Percentiles rank a stretch among this genome's conserved stretches.
These are phyloP conservation scores for Exophiala mesophila DNA, from an alignment of 2,329 filamentous ascomycete genomes.

Conservation along the genomic window DNA sequence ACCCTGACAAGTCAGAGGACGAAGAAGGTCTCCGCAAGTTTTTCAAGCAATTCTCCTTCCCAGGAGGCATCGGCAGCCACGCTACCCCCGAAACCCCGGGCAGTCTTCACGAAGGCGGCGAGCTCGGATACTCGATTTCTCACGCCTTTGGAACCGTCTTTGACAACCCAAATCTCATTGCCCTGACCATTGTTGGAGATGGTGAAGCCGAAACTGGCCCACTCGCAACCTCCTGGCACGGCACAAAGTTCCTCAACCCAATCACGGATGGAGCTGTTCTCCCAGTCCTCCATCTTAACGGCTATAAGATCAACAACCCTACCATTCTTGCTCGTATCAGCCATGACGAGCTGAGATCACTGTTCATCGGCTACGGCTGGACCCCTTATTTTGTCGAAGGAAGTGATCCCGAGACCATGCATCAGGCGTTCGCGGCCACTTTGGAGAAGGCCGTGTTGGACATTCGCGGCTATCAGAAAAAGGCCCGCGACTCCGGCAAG, in stretches of 20 bases:
- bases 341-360: constrained; percentile 64
- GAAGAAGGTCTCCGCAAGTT: constrained; percentile 65
- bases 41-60: constrained; percentile 81
- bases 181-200: constrained; percentile 73
- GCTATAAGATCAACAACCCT: constrained; percentile 81
- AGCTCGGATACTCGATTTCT: constrained; percentile 75
- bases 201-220: constrained; percentile 79
- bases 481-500: constrained; percentile 65
- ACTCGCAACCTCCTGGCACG: constrained; percentile 74
- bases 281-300: constrained; percentile 72
- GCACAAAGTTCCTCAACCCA: constrained; percentile 76
- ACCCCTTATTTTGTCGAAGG: constrained; percentile 77
- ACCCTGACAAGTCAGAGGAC: constrained; percentile 67
- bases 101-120: constrained; percentile 72
- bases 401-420: constrained; percentile 67
- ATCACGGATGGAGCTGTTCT: constrained; percentile 73
- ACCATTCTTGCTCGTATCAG: constrained; percentile 68
- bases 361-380: constrained; percentile 73
- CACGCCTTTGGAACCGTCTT: constrained; percentile 75
- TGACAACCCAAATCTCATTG: constrained; percentile 69
- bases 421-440: constrained; percentile 75
- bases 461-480: constrained; percentile 64
- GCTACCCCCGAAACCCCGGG: constrained; percentile 75
- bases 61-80: constrained; percentile 71
- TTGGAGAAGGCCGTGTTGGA: constrained; percentile 67